Conservation (phyloP, 257 asterid genomes). For the Solanum pinnatisectum region DNA sequence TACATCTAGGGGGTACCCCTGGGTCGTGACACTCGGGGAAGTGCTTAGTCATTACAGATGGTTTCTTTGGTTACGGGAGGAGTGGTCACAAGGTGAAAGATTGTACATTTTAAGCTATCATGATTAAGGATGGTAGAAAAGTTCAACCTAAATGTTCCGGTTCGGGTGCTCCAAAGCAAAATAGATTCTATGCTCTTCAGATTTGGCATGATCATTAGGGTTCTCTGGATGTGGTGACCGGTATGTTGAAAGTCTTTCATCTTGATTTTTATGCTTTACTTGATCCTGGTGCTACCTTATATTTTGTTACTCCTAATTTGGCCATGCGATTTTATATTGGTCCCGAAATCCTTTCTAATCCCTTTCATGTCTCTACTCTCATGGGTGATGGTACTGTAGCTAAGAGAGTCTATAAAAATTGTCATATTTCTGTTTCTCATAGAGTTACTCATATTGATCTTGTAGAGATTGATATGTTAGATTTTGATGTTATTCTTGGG, state of each 20-base stretch:
- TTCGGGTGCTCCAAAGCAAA: neutral
- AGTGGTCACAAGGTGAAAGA: neutral
- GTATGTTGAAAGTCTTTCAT: neutral
- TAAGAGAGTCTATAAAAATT: neutral
- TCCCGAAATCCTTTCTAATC: neutral
- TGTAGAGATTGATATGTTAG: no score
- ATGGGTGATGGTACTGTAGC: neutral
- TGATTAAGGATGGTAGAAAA: neutral
- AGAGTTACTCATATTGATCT: neutral
- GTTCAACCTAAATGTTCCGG: neutral
- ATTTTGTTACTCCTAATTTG: neutral
- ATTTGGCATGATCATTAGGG: neutral
- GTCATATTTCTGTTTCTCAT: neutral
- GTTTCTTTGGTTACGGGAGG: neutral
- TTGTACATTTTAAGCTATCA: neutral
- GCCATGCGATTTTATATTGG: neutral
- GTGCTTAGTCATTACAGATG: neutral
- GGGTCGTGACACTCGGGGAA: no score
- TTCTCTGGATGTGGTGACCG: neutral
- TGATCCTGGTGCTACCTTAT: neutral
- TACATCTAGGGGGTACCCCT: no score
- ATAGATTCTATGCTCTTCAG: no score
- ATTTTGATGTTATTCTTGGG: neutral
- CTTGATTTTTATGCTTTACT: neutral
- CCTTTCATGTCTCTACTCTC: neutral